Evolutionary conservation across 768 basidiomycete species (phyloP).

Genomic region (Tylopilus felleus): DNA sequence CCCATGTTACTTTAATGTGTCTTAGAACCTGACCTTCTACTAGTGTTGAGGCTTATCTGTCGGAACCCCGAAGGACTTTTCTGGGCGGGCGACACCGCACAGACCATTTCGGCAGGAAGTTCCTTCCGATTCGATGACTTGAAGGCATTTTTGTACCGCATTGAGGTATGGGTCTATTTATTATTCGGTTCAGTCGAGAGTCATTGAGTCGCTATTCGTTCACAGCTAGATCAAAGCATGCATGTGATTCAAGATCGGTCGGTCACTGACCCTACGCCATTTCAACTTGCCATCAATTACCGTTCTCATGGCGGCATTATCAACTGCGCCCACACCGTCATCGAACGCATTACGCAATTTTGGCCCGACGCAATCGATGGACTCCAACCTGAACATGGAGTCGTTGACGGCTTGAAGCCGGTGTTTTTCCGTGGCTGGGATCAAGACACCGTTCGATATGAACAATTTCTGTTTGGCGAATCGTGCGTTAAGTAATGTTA

Average conservation of each 20-base stretch:
- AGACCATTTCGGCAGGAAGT: constrained; percentile 71
- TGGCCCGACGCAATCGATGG: constrained; percentile 66
- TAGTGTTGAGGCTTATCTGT: constrained; percentile 64
- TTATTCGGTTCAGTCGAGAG: not conserved
- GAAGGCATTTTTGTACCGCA: constrained; percentile 60
- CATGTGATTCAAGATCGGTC: constrained; percentile 11
- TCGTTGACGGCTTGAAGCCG: constrained; percentile 52
- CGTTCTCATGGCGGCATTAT: constrained; percentile 74
- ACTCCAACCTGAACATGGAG: constrained; percentile 52
- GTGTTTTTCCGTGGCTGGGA: constrained; percentile 54
- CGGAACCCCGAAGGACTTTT: constrained; percentile 64
- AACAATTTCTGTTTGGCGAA: constrained; percentile 55
- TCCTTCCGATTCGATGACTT: constrained; percentile 70
- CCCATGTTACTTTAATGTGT: not conserved
- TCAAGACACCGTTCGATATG: constrained; percentile 39
- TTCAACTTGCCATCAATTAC: constrained; percentile 63
- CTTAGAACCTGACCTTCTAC: constrained; percentile 12
- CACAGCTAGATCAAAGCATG: constrained; percentile 22
- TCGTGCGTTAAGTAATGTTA: constrained; percentile 35
- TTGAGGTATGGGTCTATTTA: constrained; percentile 45
- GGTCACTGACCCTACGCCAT: constrained; percentile 35
- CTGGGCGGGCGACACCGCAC: constrained; percentile 80
- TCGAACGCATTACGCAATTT: constrained; percentile 56
- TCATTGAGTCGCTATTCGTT: not conserved
- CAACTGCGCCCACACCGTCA: constrained; percentile 62